Percentiles rank a stretch among this genome's conserved stretches.
Evolutionary conservation across 2,329 filamentous ascomycete species (phyloP).

Genomic region (Xylogone sp.): DNA sequence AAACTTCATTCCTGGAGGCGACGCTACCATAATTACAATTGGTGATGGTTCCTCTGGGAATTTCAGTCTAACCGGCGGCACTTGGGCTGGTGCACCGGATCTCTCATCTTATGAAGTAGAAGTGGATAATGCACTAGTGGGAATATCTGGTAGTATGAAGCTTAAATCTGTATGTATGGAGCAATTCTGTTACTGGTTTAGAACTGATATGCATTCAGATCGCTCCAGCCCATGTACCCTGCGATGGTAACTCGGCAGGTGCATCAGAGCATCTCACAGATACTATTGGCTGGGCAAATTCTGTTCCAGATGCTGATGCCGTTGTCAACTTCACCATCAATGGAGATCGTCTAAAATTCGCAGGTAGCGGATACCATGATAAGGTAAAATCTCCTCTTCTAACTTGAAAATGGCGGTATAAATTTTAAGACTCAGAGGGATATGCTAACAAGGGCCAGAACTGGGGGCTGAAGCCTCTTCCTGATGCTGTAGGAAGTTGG

Average conservation of each 20-base stretch:
- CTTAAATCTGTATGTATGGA: not conserved
- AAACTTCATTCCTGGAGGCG: not conserved
- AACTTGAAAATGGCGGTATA: too few relatives aligned
- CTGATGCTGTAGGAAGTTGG: conserved; percentile 27
- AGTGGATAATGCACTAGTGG: not conserved
- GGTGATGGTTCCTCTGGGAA: conserved; percentile 3
- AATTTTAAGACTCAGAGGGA: too few relatives aligned
- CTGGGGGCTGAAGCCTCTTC: conserved; percentile 36
- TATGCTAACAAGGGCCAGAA: too few relatives aligned
- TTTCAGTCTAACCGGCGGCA: not conserved
- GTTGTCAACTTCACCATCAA: conserved; percentile 14
- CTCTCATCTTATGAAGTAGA: not conserved
- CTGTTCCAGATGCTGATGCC: conserved; percentile 27
- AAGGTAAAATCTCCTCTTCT: not conserved
- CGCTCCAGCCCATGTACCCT: not conserved
- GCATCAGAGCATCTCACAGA: conserved; percentile 10
- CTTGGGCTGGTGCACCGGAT: not conserved
- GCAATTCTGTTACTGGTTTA: too few relatives aligned
- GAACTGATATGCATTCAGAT: not conserved
- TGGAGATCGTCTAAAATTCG: conserved; percentile 14
- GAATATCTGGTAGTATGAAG: not conserved
- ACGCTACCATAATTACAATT: not conserved
- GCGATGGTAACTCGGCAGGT: not conserved
- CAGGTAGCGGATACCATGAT: not conserved
- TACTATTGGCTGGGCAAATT: conserved; percentile 31